Base-by-base conservation (phyloP, 2,329 filamentous ascomycete species). In the Monascus ruber region DNA sequence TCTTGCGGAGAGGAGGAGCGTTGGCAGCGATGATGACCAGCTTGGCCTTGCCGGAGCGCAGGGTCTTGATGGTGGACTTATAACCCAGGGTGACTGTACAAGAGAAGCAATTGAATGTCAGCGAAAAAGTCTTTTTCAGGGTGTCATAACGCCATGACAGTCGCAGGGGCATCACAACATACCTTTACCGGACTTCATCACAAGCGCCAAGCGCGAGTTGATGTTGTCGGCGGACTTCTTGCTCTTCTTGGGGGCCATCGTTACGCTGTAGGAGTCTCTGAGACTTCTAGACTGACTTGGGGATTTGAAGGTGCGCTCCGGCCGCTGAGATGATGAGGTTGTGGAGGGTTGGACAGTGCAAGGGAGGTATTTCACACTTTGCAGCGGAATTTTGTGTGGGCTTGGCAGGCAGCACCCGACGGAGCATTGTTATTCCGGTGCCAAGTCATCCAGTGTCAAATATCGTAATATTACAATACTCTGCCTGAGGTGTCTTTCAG, bases 41-140 rank as follows among this genome's bases (percentile, higher is more conserved):
- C 84, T 96, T 96, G 69, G 91, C 91, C 82, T 95, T 96, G 71
- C 89, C 88, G 56, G 81, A 83, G 62, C 89, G 85, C 58, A 96
- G 83, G 56, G 76, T 75, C 83, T 96, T 94, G 64, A 91, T 76
- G 63, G 77, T 89, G 49, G 79, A 84, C 73, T 89, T 88, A 78
- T 89, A 89, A 60, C 87, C 87, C 52, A 94, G 77, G 51, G 79
- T 87, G 74, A 94, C 86, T 77, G 64, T 46, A 39, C 7, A 33
- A 4, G 4, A 11, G n/a, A 11, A 34, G 34, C 10, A 24, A 33
- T n/a, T 7, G 28, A 6, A 6, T 10, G 31, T 38, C 34, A 33
- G 4, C 6, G 24, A 31, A 26, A 24, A 31, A 26, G 34, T 24
- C 10, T 11, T 31, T 25, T 34, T 42, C 17, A 8, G 9, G 31